Percentiles rank a stretch among this genome's conserved stretches.
Evolutionary conservation across 2,329 filamentous ascomycete genomes (phyloP).

Genomic region (Alternaria sp.): DNA sequence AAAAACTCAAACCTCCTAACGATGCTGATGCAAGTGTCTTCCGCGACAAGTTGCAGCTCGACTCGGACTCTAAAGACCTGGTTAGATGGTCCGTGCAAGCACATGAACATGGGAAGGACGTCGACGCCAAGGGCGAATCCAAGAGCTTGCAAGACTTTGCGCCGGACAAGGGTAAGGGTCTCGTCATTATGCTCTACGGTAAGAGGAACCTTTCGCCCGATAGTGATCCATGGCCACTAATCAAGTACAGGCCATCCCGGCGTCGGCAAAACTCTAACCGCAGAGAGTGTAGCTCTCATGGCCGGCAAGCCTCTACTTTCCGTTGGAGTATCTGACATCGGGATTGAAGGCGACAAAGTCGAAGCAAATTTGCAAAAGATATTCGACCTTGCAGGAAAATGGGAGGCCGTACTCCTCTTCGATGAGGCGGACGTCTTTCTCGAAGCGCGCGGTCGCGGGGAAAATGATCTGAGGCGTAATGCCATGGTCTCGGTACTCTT

Average conservation of each 20-base stretch:
- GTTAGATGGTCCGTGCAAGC: not conserved
- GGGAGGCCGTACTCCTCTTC: not conserved
- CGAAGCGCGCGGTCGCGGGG: slow-evolving; percentile 44
- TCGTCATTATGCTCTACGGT: not conserved
- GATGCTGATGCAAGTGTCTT: not conserved
- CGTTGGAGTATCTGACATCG: not conserved
- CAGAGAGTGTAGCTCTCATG: not conserved
- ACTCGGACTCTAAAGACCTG: not conserved
- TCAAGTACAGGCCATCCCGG: not conserved
- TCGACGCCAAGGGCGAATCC: not conserved
- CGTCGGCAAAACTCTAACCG: not conserved
- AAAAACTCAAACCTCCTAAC: not conserved
- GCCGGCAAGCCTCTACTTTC: not conserved
- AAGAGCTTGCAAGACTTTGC: not conserved
- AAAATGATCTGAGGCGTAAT: slow-evolving; percentile 41
- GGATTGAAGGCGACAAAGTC: not conserved
- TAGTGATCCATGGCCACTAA: not conserved
- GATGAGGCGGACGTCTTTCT: slow-evolving; percentile 58
- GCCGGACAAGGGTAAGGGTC: not conserved
- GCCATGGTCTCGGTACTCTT: slow-evolving; percentile 23
- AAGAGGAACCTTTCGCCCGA: not conserved
- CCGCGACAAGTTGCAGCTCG: not conserved
- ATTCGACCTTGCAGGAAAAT: not conserved
- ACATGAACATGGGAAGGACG: not conserved
- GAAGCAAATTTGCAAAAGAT: not conserved